phyloP scores from a whole-genome alignment of 495 filamentous ascomycete genomes.

The Aspergillus baeticus region DNA sequence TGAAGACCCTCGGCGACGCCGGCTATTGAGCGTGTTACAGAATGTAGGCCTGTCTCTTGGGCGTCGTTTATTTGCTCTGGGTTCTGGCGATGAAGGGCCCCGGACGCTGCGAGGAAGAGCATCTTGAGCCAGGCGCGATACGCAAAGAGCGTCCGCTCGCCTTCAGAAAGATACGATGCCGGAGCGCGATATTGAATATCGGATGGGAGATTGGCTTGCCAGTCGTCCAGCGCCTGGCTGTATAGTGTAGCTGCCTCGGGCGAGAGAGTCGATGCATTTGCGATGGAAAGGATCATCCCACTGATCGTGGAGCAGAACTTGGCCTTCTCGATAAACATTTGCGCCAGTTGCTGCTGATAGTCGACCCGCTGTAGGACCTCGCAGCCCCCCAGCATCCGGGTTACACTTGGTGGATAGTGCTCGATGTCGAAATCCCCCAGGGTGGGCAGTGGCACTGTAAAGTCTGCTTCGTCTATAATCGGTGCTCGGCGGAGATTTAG shows the following conservation, averaged over 20 bases:
- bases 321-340: conserved; percentile 13
- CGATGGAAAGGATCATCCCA: neutral
- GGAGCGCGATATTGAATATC: neutral
- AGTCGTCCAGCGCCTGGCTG: too few species aligned
- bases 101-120: conserved; percentile 7
- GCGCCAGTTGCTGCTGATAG: conserved; percentile 6
- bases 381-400: conserved; percentile 3
- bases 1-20: conserved; percentile 5
- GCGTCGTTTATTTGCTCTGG: neutral
- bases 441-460: conserved; percentile 3
- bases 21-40: conserved; percentile 5
- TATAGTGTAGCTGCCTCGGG: too few species aligned
- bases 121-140: conserved; percentile 16
- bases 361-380: neutral
- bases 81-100: conserved; percentile 3
- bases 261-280: too few species aligned
- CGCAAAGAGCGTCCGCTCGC: conserved; percentile 8
- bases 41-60: neutral
- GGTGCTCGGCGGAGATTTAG: conserved; percentile 10
- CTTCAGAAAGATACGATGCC: neutral
- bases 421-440: conserved; percentile 8
- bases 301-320: conserved; percentile 9
- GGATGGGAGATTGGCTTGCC: too few species aligned
- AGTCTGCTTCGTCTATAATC: conserved; percentile 6
- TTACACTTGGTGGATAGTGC: neutral